These are phyloP conservation scores for Laguncularia racemosa DNA, from an alignment of 345 rosid species.

Conservation along the genomic window DNA sequence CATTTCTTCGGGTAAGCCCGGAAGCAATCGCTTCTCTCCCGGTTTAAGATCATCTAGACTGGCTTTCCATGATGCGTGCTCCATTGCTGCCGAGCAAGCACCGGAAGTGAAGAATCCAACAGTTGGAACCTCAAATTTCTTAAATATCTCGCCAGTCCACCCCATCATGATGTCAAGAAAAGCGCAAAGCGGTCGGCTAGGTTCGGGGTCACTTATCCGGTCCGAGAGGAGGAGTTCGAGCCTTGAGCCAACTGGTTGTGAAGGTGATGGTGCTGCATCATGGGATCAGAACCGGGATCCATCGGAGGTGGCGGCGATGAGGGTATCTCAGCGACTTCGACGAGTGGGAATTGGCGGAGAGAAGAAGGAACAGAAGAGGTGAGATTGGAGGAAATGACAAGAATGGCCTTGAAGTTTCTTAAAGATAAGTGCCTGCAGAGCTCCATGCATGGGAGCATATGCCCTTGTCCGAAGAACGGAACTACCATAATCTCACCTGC, in stretches of 20 bases:
- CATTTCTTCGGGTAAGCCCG: conserved; percentile 24
- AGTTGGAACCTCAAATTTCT: conserved; percentile 14
- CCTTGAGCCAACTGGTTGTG: conserved; percentile 10
- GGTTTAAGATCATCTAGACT: conserved; percentile 8
- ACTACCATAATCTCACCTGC: conserved; percentile 19
- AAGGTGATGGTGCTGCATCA: conserved; percentile 5
- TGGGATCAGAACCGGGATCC: conserved; percentile 4
- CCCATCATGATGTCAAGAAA: conserved; percentile 14
- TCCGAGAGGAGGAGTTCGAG: conserved; percentile 7
- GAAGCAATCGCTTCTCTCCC: conserved; percentile 16
- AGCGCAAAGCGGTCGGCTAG: conserved; percentile 8
- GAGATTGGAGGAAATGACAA: conserved; percentile 18
- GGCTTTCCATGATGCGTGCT: conserved; percentile 21
- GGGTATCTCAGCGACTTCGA: conserved; percentile 7
- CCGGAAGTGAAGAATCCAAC: conserved; percentile 28
- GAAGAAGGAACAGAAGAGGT: conserved; percentile 19
- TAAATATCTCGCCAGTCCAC: conserved; percentile 15
- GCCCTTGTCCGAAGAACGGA: conserved; percentile 22
- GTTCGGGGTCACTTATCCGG: not conserved
- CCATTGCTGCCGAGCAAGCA: conserved; percentile 24
- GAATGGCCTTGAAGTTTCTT: conserved; percentile 10
- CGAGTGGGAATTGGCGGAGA: conserved; percentile 10
- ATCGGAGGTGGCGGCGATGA: conserved; percentile 3
- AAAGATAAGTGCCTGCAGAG: conserved; percentile 19
- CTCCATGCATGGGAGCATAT: conserved; percentile 24